phyloP scores from a whole-genome alignment of 257 asterid species.

The Solanum pimpinellifolium region DNA sequence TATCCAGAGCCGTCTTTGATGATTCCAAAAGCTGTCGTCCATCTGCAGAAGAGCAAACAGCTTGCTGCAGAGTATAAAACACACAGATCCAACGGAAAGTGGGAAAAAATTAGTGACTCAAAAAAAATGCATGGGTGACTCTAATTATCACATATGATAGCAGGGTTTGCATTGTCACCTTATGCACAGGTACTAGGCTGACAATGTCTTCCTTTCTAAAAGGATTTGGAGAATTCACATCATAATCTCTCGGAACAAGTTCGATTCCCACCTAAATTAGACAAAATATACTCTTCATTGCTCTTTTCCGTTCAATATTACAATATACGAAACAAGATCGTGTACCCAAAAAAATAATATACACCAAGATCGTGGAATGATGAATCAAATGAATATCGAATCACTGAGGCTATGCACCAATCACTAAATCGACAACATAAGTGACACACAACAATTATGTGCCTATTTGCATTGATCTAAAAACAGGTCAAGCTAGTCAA shows the following conservation, averaged over 20 bases:
- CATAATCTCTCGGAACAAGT: constrained; percentile 84
- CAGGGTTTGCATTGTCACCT: constrained; percentile 30
- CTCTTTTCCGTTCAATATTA: not conserved
- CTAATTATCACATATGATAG: not conserved
- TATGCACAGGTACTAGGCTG: constrained; percentile 85
- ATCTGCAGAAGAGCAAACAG: constrained; percentile 90
- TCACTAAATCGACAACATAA: not conserved
- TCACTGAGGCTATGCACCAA: not conserved
- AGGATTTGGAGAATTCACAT: constrained; percentile 69
- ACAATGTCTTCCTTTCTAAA: constrained; percentile 61
- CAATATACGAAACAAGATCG: not conserved
- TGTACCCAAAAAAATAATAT: not conserved
- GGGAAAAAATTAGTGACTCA: not conserved
- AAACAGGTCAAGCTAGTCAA: not conserved
- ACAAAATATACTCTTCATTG: constrained; percentile 4
- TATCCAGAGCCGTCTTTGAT: constrained; percentile 89
- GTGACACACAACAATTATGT: not conserved
- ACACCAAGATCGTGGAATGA: not conserved
- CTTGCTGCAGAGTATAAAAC: constrained; percentile 45
- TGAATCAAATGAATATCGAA: not conserved
- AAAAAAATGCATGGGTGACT: not conserved
- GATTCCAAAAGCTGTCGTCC: constrained; percentile 88
- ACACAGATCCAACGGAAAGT: not conserved
- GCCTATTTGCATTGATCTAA: not conserved
- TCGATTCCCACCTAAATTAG: constrained; percentile 71